Conservation (phyloP, 495 filamentous ascomycete genomes). For the Aspergillus affinis region DNA sequence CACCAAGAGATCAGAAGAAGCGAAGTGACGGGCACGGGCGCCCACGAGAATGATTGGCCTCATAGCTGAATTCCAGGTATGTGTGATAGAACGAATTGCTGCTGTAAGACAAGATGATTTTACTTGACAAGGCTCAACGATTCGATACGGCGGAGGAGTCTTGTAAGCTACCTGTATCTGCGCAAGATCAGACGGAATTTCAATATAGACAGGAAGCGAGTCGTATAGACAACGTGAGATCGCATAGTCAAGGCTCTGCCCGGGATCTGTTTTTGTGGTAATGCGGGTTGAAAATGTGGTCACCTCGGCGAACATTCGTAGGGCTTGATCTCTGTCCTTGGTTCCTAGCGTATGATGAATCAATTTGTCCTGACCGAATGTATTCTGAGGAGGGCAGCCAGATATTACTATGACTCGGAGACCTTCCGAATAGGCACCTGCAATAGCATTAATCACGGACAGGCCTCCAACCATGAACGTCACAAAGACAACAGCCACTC, state of each 20-base stretch:
- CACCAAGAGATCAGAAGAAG: neutral
- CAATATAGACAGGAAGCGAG: conserved; percentile 18
- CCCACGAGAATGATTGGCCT: conserved; percentile 13
- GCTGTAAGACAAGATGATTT: neutral
- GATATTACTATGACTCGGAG: conserved; percentile 77
- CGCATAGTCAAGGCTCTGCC: neutral
- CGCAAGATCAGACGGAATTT: conserved; percentile 13
- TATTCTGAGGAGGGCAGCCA: conserved; percentile 31
- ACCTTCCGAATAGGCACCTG: conserved; percentile 69
- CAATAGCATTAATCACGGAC: conserved; percentile 66
- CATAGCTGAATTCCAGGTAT: neutral
- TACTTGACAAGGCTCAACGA: no score
- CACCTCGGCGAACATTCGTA: conserved; percentile 6
- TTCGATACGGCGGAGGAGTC: neutral
- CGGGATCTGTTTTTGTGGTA: neutral
- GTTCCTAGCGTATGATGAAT: conserved; percentile 12
- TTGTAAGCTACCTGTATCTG: neutral
- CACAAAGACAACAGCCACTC: conserved; percentile 67
- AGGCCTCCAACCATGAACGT: conserved; percentile 77
- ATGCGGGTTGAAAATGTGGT: conserved; percentile 6
- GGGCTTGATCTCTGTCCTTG: conserved; percentile 6
- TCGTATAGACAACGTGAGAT: neutral
- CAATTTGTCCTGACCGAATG: neutral
- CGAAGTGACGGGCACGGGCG: neutral
- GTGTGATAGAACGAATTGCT: neutral